Conservation (phyloP, 2,329 filamentous ascomycete genomes). For the Colletotrichum sp. region DNA sequence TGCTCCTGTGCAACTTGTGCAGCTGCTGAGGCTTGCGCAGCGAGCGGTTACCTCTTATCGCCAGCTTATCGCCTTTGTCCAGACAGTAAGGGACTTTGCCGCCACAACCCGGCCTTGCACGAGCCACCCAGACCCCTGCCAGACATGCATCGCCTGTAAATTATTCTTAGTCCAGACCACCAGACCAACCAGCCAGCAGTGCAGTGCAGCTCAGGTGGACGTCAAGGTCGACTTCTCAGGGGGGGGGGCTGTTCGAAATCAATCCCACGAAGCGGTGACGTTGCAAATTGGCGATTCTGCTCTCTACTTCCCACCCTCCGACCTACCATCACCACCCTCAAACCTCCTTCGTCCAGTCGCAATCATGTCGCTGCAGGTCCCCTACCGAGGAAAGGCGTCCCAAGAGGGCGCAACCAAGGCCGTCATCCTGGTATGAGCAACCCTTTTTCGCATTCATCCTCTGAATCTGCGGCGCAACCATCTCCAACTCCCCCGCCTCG, state of each 20-base stretch:
- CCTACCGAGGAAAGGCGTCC: slow-evolving; percentile 54
- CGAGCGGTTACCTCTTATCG: not conserved
- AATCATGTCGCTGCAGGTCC: slow-evolving; percentile 63
- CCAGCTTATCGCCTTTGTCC: no score
- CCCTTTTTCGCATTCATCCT: slow-evolving; percentile 11
- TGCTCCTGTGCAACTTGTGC: not conserved
- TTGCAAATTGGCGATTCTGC: slow-evolving; percentile 10
- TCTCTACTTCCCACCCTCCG: not conserved
- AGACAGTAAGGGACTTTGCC: not conserved
- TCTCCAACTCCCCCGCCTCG: slow-evolving; percentile 7
- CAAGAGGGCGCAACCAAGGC: slow-evolving; percentile 79
- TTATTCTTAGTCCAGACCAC: not conserved
- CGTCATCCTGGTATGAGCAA: slow-evolving; percentile 77
- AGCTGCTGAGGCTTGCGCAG: slow-evolving; percentile 7
- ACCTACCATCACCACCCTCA: slow-evolving; percentile 18
- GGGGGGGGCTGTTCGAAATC: not conserved
- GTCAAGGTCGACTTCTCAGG: slow-evolving; percentile 15
- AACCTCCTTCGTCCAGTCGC: not conserved
- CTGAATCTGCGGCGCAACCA: slow-evolving; percentile 14
- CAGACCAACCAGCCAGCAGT: not conserved
- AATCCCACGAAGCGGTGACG: slow-evolving; percentile 19
- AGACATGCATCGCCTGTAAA: slow-evolving; percentile 4
- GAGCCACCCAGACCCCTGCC: slow-evolving; percentile 6
- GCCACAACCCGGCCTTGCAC: not conserved
- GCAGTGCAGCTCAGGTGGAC: not conserved